Evolutionary conservation across 352 stramenopile genomes (phyloP).

Genomic region (Pythium graminicola): DNA sequence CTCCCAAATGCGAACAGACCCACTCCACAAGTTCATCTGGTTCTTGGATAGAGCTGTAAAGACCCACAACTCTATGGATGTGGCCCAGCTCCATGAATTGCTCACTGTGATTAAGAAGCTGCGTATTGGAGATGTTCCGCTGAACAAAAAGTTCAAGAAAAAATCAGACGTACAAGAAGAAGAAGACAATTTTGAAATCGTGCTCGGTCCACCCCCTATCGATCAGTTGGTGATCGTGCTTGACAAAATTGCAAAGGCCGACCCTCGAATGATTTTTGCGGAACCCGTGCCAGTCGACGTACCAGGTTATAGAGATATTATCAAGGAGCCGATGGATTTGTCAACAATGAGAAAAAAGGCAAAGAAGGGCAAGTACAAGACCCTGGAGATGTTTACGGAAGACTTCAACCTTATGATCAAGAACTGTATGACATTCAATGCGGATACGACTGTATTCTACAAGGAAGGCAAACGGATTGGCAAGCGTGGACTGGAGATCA

Average conservation of each 20-base stretch:
- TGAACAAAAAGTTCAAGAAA: constrained; percentile 80
- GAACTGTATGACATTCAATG: constrained; percentile 85
- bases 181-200: constrained; percentile 77
- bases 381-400: constrained; percentile 60
- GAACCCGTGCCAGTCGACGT: constrained; percentile 81
- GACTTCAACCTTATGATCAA: constrained; percentile 86
- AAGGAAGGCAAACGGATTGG: constrained; percentile 83
- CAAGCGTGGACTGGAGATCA: constrained; percentile 73
- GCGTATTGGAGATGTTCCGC: constrained; percentile 54
- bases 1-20: constrained; percentile 55
- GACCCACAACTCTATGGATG: constrained; percentile 56
- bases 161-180: constrained; percentile 55
- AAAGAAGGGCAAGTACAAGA: constrained; percentile 78
- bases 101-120: constrained; percentile 65
- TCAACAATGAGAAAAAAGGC: constrained; percentile 78
- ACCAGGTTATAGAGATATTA: constrained; percentile 75
- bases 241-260: constrained; percentile 76
- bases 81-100: constrained; percentile 61
- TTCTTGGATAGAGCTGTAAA: constrained; percentile 78
- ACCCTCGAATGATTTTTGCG: constrained; percentile 75
- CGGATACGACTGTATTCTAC: constrained; percentile 82
- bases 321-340: constrained; percentile 82
- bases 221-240: constrained; percentile 60
- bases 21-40: constrained; percentile 87
- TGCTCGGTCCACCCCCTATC: constrained; percentile 64